Evolutionary conservation across 495 filamentous ascomycete species (phyloP), one percentile per base, ranked within the genome.

Genomic region (Hyaloscypha finlandica): DNA sequence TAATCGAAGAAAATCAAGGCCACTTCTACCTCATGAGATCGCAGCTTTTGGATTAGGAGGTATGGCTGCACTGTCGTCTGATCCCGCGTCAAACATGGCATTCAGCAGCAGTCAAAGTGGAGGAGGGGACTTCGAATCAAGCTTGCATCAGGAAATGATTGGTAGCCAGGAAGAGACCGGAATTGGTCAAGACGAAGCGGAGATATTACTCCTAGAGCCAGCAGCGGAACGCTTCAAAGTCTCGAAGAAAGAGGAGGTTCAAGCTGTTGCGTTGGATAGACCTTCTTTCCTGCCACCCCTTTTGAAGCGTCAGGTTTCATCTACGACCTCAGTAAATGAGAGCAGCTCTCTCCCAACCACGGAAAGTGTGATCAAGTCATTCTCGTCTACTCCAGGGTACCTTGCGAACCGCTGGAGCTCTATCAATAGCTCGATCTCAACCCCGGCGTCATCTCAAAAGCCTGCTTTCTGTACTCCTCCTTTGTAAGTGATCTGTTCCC

Each of bases 1-100:
- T 78, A 89, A 93, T 73, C 87, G 96, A 63, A 87, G 96, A 64
- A 96, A 94, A 81, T 91, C 93, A 62, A 90, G 92, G 67, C 95
- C 95, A 31, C 81, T 97, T 22, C 84, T 92, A 33, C 88, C 91
- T 29, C 88, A 96, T 73, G 92, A 97, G 76, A 85, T 96, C 32
- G 81, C 86, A 14, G 84, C 83, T 32, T 83, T 88, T 73, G 73
- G 73, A 57, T 31, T 75, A 9, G 71, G 73, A 19, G 68, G 68
- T 14, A 72, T 74, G 70, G 60, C 59, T n/a, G 68, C 68, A 20
- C 45, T 74, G 11, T 71, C 70, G 9, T 72, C 73, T 53, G 68
- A 70, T 56, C 69, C 72, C 16, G 63, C 35, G 56, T 67, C 63
- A 8, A 52, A n/a, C 19, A 39, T 53, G 11, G 9, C 25, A 16